These are phyloP conservation scores for Bonia amplexicaulis DNA, from an alignment of 176 grass and related monocot species.

Conservation along the genomic window DNA sequence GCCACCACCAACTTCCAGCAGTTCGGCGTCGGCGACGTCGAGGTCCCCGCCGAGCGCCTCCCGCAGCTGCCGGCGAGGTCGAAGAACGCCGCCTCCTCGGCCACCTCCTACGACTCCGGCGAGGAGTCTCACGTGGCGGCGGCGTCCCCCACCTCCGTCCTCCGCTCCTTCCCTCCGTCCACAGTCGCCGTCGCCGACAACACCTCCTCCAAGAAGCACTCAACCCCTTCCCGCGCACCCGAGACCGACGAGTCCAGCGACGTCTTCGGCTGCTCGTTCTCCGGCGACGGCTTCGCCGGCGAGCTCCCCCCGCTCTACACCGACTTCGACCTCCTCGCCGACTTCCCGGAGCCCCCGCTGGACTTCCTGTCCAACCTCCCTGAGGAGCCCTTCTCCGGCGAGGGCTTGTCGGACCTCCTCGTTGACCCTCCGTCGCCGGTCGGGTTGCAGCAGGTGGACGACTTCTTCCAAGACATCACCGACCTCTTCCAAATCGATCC, in stretches of 20 bases:
- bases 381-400: constrained; percentile 5
- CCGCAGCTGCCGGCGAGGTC: neutral
- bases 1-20: constrained; percentile 78
- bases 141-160: constrained; percentile 81
- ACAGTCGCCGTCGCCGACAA: neutral
- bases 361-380: constrained; percentile 48
- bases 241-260: constrained; percentile 7
- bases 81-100: constrained; percentile 44
- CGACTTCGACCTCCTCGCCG: constrained; percentile 52
- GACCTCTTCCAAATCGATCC: constrained; percentile 85
- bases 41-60: constrained; percentile 9
- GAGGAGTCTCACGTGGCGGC: constrained; percentile 62
- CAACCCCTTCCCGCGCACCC: neutral
- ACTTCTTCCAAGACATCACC: constrained; percentile 77
- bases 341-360: constrained; percentile 46
- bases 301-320: constrained; percentile 45
- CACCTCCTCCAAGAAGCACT: neutral
- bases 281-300: constrained; percentile 23
- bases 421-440: neutral
- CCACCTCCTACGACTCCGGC: constrained; percentile 61
- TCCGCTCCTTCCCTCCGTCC: constrained; percentile 43
- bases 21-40: constrained; percentile 30
- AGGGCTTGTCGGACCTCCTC: neutral
- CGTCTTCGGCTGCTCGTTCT: constrained; percentile 28
- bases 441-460: constrained; percentile 47